A percentile compares a stretch with the other conserved stretches of the same genome.
phyloP scores from a whole-genome alignment of 176 grass and related monocot species.

The Oryza coarctata region DNA sequence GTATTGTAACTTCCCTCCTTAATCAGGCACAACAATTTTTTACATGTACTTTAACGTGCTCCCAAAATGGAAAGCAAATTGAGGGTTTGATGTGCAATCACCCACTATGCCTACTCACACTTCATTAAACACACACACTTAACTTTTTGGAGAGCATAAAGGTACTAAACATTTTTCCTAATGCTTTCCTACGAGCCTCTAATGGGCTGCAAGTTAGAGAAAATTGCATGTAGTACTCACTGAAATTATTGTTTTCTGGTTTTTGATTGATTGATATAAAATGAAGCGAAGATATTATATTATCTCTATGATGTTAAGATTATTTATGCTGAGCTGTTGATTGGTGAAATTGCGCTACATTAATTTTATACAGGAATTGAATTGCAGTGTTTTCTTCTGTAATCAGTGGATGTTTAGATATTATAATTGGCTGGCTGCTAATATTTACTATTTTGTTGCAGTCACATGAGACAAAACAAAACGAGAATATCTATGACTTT shows the following conservation, averaged over 20 bases:
- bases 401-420: neutral
- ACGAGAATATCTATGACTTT: constrained; percentile 53
- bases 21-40: constrained; percentile 18
- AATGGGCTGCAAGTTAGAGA: neutral
- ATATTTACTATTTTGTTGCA: constrained; percentile 40
- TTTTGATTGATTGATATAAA: neutral
- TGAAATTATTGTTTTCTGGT: neutral
- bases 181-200: constrained; percentile 6
- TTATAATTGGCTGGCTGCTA: constrained; percentile 28
- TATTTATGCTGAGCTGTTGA: neutral
- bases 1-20: constrained; percentile 10
- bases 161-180: constrained; percentile 22
- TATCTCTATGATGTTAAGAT: constrained; percentile 20
- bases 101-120: neutral
- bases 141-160: constrained; percentile 10
- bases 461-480: constrained; percentile 38
- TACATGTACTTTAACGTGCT: neutral
- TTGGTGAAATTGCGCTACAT: neutral
- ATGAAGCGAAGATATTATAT: neutral
- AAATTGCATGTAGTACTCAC: neutral
- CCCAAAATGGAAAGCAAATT: neutral
- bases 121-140: constrained; percentile 26
- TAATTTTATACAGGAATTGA: neutral
- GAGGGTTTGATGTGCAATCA: constrained; percentile 8
- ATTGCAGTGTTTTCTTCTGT: neutral